Conservation (phyloP, 2,329 filamentous ascomycete species). For the Hypoxylon sp. region DNA sequence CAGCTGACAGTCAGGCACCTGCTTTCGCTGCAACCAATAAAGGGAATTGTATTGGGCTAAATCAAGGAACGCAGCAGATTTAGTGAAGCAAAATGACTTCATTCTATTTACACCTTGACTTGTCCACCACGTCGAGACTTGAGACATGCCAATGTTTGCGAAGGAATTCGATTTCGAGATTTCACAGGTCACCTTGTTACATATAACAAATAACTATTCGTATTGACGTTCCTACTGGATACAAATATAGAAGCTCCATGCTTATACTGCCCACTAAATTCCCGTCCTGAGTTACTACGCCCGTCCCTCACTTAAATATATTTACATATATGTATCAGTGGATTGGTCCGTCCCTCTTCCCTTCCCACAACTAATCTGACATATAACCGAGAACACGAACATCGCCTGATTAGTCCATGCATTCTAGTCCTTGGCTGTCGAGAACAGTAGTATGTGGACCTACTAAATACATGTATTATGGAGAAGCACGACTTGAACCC, state of each 20-base stretch:
- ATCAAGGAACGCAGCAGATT: constrained; percentile 20
- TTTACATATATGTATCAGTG: too few relatives aligned
- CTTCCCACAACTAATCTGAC: background rate
- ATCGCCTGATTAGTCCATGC: background rate
- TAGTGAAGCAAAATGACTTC: constrained; percentile 23
- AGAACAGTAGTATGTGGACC: background rate
- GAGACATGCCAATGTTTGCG: background rate
- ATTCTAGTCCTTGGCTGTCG: background rate
- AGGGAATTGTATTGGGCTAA: constrained; percentile 6
- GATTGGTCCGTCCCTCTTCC: background rate
- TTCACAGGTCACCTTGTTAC: background rate
- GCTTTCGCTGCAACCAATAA: constrained; percentile 19
- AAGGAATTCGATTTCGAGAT: background rate
- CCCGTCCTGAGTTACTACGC: constrained; percentile 25
- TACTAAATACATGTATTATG: background rate
- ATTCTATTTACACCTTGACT: constrained; percentile 24
- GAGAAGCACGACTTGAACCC: background rate
- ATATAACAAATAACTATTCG: background rate
- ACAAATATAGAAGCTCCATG: constrained; percentile 8
- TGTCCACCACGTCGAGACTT: constrained; percentile 15
- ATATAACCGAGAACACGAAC: background rate
- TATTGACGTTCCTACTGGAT: background rate
- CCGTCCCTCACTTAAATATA: background rate
- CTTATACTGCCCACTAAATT: constrained; percentile 12
- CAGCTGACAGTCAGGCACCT: constrained; percentile 33